Percentiles rank a stretch among this genome's conserved stretches.
These are phyloP conservation scores for Lipomyces yamadae DNA, from an alignment of 805 yeast species.

Conservation along the genomic window DNA sequence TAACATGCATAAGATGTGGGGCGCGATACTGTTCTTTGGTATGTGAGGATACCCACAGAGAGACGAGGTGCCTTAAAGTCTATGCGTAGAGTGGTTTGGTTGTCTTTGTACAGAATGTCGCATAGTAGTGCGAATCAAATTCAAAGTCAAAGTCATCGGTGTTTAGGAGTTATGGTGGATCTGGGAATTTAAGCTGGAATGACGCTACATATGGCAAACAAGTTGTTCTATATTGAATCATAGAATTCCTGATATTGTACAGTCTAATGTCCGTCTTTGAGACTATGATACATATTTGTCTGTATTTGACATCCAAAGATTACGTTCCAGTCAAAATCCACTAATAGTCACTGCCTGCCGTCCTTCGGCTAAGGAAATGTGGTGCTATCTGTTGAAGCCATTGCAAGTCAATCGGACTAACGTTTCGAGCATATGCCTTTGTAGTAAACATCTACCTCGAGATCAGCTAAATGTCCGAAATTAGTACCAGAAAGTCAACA, in stretches of 20 bases:
- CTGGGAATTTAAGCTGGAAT: not conserved
- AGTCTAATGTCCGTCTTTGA: not conserved
- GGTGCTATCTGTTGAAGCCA: slow-evolving; percentile 89
- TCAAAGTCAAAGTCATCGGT: not conserved
- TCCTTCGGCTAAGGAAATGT: slow-evolving; percentile 56
- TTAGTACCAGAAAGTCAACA: not conserved
- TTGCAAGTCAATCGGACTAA: slow-evolving; percentile 75
- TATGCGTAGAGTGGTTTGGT: slow-evolving; percentile 37
- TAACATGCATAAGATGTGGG: slow-evolving; percentile 48
- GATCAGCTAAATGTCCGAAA: slow-evolving; percentile 5
- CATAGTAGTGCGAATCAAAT: not conserved
- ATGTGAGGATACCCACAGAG: slow-evolving; percentile 48
- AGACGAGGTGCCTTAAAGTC: slow-evolving; percentile 47
- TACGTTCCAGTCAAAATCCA: not conserved
- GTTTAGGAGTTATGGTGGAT: not conserved
- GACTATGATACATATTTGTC: not conserved
- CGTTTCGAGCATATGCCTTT: slow-evolving; percentile 89
- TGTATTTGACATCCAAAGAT: not conserved
- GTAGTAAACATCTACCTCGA: slow-evolving; percentile 62
- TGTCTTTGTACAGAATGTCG: not conserved
- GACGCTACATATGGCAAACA: not conserved
- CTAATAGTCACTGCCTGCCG: slow-evolving; percentile 25
- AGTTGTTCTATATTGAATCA: not conserved
- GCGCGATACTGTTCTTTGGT: slow-evolving; percentile 46
- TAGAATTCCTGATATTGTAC: not conserved